These are phyloP conservation scores for Zhuliangozyma blackwelliae DNA, from an alignment of 1,139 yeast species.

Conservation along the genomic window DNA sequence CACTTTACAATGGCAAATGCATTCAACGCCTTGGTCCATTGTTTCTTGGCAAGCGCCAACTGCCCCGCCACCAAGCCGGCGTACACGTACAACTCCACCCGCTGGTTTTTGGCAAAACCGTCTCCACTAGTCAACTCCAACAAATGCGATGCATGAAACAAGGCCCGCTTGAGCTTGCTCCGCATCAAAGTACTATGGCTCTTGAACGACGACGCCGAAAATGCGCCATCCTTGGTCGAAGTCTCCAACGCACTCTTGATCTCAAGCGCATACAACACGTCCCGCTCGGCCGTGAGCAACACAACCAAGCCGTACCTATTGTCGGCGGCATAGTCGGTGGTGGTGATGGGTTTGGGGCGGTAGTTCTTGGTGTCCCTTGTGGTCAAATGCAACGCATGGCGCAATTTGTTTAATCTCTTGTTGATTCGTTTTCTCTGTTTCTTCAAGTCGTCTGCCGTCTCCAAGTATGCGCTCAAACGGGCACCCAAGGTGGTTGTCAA, in stretches of 20 bases:
- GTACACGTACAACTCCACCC: conserved; percentile 59
- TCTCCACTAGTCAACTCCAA: conserved; percentile 36
- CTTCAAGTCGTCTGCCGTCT: conserved; percentile 47
- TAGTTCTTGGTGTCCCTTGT: conserved; percentile 58
- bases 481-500: conserved; percentile 43
- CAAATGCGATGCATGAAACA: conserved; percentile 41
- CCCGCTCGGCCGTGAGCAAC: conserved; percentile 62
- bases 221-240: conserved; percentile 29
- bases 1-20: conserved; percentile 61
- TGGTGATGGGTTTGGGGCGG: conserved; percentile 39
- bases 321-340: conserved; percentile 46
- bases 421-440: conserved; percentile 45
- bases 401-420: conserved; percentile 50
- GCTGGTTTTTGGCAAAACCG: conserved; percentile 18
- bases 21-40: conserved; percentile 52
- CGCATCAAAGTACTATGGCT: conserved; percentile 39
- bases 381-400: conserved; percentile 53
- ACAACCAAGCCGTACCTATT: conserved; percentile 44
- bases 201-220: conserved; percentile 39
- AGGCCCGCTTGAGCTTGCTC: conserved; percentile 67
- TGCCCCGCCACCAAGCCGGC: conserved; percentile 60
- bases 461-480: conserved; percentile 46
- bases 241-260: conserved; percentile 55
- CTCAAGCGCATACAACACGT: conserved; percentile 65
- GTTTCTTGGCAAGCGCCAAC: conserved; percentile 51